These are phyloP conservation scores for Amaranthus cruentus DNA, from an alignment of 148 eudicot genomes.

Conservation along the genomic window DNA sequence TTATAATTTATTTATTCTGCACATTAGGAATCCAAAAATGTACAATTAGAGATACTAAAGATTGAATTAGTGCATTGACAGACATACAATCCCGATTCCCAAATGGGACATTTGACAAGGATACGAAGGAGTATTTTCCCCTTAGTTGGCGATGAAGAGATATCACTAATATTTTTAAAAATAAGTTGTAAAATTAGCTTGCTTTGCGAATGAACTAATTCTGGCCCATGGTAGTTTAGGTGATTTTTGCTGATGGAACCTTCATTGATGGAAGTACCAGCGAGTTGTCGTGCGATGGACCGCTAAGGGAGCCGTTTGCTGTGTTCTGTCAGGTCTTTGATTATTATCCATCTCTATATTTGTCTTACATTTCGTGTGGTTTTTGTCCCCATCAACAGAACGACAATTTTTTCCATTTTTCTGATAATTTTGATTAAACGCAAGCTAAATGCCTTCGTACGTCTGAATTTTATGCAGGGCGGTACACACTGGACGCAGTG, in stretches of 20 bases:
- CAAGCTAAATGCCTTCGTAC: background rate
- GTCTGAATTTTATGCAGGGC: constrained; percentile 46
- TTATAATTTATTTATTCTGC: too few relatives aligned
- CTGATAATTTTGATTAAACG: background rate
- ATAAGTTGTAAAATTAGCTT: background rate
- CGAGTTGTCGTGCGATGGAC: constrained; percentile 97
- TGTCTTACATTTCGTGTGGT: background rate
- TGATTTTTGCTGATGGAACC: constrained; percentile 95
- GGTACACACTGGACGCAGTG: constrained; percentile 98
- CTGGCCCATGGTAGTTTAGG: constrained; percentile 38
- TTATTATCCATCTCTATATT: background rate
- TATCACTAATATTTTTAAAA: too few relatives aligned
- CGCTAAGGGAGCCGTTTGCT: constrained; percentile 77
- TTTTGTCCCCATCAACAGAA: background rate
- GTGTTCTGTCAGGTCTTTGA: constrained; percentile 78
- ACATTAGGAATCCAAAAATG: too few relatives aligned
- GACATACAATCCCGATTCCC: too few relatives aligned
- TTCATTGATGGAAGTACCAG: constrained; percentile 97
- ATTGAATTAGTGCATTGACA: too few relatives aligned
- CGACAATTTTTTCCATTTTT: background rate
- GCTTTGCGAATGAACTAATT: background rate
- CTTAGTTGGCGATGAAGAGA: too few relatives aligned
- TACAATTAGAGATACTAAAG: too few relatives aligned
- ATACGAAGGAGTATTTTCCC: too few relatives aligned
- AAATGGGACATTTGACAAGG: too few relatives aligned